Evolutionary conservation across 1,284 basidiomycete species (phyloP), one percentile per base, ranked within the genome.

Genomic region (Lignosus rhinocerotis): DNA sequence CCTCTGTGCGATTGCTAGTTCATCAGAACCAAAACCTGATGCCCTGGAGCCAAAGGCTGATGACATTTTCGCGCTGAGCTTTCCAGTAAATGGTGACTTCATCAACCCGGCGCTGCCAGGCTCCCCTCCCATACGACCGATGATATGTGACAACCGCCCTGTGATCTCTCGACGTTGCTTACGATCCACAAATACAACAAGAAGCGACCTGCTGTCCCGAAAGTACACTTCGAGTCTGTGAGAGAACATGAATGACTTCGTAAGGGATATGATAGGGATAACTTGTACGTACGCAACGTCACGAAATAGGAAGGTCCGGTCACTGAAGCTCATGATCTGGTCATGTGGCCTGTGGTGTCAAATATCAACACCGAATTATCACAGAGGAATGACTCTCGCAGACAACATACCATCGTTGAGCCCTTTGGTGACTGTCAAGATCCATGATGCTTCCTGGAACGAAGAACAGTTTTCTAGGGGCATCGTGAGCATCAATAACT

Each of bases 181-280:
- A 68, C 86, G 86, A 65, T 88, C 86, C 36, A 86, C 73, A 72
- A 94, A 94, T 2, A 94, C 90, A 21, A 92, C 80, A 36, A 95
- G 77, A 51, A 94, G 78, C 19, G 91, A 94, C 14, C 90, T 83
- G 67, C 90, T 93, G 69, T 96, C 93, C 63, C 88, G 88, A 78
- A 96, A 94, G 74, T 94, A 94, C 14, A 95, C 81, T 72, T 96
- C 93, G n/a, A 94, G 77, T 0, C 90, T 94, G 55, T n/a, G 45
- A 41, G 55, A 6, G 34, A n/a, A 39, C 12, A 39, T n/a, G 5
- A 39, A 39, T 39, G 36, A 39, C 11, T 16, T 7, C 12, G 42
- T 36, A 53, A 34, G 55, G 53, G 3, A 50, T 30, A 44, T 48
- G 60, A 33, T 33, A 55, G 44, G 21, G 33, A 36, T 47, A 52